Percentiles rank a stretch among this genome's conserved stretches.
These are phyloP conservation scores for Crinitomyces ghanaensis DNA, from an alignment of 805 yeast species.

Conservation along the genomic window DNA sequence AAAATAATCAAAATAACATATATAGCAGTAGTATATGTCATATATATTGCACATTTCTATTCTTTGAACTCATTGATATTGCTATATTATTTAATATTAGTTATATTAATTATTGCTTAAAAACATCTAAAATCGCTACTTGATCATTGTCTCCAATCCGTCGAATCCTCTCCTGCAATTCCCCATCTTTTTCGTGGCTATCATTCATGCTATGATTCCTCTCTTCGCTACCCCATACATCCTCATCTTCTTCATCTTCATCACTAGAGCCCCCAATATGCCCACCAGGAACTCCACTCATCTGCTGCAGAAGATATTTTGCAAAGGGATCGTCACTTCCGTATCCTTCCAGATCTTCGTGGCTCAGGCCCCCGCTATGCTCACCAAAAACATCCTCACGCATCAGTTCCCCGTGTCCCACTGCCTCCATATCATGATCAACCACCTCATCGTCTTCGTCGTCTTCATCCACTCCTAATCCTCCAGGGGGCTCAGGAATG, in stretches of 20 bases:
- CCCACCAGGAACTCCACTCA: slow-evolving; percentile 41
- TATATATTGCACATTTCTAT: too few species aligned
- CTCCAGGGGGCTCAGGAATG: too few species aligned
- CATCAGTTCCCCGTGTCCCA: slow-evolving; percentile 13
- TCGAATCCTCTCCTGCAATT: too few species aligned
- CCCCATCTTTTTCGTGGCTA: too few species aligned
- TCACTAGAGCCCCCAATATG: slow-evolving; percentile 42
- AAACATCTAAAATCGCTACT: too few species aligned
- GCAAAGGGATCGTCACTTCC: slow-evolving; percentile 41
- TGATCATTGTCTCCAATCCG: too few species aligned
- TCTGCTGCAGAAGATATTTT: slow-evolving; percentile 67
- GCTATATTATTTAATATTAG: too few species aligned
- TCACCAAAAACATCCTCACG: slow-evolving; percentile 3
- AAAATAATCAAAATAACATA: too few species aligned
- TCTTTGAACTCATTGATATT: too few species aligned
- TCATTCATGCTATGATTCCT: slow-evolving; percentile 3
- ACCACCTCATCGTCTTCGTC: slow-evolving; percentile 25
- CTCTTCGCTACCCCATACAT: slow-evolving; percentile 24
- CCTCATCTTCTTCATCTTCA: slow-evolving; percentile 49
- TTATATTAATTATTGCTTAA: too few species aligned
- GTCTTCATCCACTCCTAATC: slow-evolving; percentile 25
- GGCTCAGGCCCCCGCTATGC: slow-evolving; percentile 13
- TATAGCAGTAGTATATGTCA: too few species aligned
- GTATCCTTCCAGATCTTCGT: slow-evolving; percentile 7
- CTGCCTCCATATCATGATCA: slow-evolving; percentile 21